Base-by-base conservation (phyloP, 1,139 yeast species). In the Blastobotrys serpentis region DNA sequence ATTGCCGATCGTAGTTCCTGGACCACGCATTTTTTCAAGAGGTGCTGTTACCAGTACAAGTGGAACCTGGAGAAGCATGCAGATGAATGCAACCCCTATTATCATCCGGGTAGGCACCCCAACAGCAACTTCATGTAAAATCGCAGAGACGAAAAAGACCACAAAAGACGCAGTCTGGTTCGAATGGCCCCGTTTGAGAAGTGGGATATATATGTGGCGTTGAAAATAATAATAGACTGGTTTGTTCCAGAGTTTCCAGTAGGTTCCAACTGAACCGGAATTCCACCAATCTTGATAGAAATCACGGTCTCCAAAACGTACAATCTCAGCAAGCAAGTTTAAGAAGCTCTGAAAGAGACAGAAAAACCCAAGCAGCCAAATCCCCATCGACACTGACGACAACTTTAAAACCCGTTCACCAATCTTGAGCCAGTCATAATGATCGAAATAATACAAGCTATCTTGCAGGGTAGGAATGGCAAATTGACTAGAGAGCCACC, bases 271-370 rank as follows among this genome's bases (percentile, higher is more conserved):
- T 48, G 83, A 81, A 17, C 81, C 77, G 46, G 86, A 78, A 49
- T 83, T 79, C 88, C 88, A 82, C 87, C 87, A 82, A 34, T 84
- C 84, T 16, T 82, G 84, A 59, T 83, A 83, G 64, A 83, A 83
- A 50, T 80, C 82, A 34, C 88, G 74, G 60, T 83, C 88, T 1
- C 82, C 86, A 61, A 77, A 83, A 30, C 74, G 60, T 47, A 79
- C 76, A 37, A 82, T 61, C 60, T 83, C 88, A 1, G 86, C 87
- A 41, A 82, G 68, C 4, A 76, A 71, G 57, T 81, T 82, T 54
- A 82, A 69, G 43, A 76, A 60, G 32, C 71, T 63, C 51, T 73
- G 77, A 62, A 73, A 73, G 14, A 73, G 56, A 34, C 68, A 62
- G 49, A 70, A 67, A 53, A 73, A 73, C 11, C 72, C 72, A 36